A percentile compares a stretch with the other conserved stretches of the same genome.
phyloP scores from a whole-genome alignment of 441 rosid species.

The Viola pubescens region DNA sequence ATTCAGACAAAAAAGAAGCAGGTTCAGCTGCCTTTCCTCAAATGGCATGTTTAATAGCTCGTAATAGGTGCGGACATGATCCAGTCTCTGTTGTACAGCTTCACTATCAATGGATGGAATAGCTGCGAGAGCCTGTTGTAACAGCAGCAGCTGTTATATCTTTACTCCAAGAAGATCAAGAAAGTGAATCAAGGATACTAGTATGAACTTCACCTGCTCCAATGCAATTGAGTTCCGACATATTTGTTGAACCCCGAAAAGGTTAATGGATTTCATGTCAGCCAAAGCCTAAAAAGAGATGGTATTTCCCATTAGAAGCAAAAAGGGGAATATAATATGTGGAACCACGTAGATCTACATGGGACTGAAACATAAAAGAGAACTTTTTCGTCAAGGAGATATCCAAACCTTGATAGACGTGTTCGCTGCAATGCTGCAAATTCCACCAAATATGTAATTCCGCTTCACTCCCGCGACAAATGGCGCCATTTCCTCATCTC shows the following conservation, averaged over 20 bases:
- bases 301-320: constrained; percentile 18
- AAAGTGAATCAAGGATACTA: not conserved
- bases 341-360: not conserved
- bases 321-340: not conserved
- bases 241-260: constrained; percentile 98
- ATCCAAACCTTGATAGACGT: constrained; percentile 78
- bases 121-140: constrained; percentile 75
- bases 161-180: not conserved
- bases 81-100: constrained; percentile 64
- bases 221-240: constrained; percentile 91
- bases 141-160: constrained; percentile 8
- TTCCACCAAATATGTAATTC: constrained; percentile 94
- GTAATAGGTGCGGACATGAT: constrained; percentile 81
- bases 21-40: constrained; percentile 50
- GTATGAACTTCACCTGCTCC: constrained; percentile 63
- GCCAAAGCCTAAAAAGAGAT: constrained; percentile 61
- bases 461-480: constrained; percentile 64
- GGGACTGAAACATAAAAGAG: not conserved
- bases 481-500: constrained; percentile 98
- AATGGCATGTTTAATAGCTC: constrained; percentile 94
- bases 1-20: not conserved
- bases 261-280: constrained; percentile 75
- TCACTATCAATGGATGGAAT: constrained; percentile 80
- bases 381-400: constrained; percentile 3
- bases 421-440: constrained; percentile 74